Evolutionary conservation across 768 basidiomycete species (phyloP), one percentile per base, ranked within the genome.

Genomic region (Chalciporus piperatus): DNA sequence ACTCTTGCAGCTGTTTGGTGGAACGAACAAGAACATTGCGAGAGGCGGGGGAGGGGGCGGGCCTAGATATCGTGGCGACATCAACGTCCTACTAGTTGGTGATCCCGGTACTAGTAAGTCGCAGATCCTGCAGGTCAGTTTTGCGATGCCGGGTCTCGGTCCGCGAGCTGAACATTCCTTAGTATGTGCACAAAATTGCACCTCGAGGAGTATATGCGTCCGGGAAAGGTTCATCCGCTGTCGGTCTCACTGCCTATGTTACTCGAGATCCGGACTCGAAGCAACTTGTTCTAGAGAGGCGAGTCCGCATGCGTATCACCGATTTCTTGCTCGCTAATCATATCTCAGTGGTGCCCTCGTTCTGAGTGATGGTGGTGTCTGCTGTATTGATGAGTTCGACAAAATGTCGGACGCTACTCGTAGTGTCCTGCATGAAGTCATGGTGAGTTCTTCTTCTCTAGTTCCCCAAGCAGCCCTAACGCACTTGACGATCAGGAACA

Each of bases 131-230:
- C 84, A 91, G 74, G 96, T 90, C 57, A 64, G 77, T 63, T 1
- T 19, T 9, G 25, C 14, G 8, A n/a, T 28, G 7, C 20, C 51
- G 1, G 19, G 23, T 11, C 49, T 14, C 16, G 6, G 6, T 10
- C 6, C 19, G 19, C 1, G 6, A 42, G 4, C 39, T 58, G 16
- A 58, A 22, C 0, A 2, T 10, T 11, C 25, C 19, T 3, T 61
- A 98, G 93, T 98, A 98, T 68, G 97, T 99, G 0, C 95, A 99
- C 72, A 96, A 98, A 73, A 94, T 99, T 54, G 96, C 97, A 1
- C 97, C 97, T 30, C 81, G 97, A 51, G 97, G 97, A 30, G 96
- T 99, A 8, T 99, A 92, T 70, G 92, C 97, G 0, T 97, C 94
- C 3, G 97, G 97, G 10, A 98, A 98, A 68, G 95, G 97, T 17